A percentile compares a stretch with the other conserved stretches of the same genome.
These are phyloP conservation scores for Coemansia sp. DNA, from an alignment of 192 early-diverging fungal species.

Conservation along the genomic window DNA sequence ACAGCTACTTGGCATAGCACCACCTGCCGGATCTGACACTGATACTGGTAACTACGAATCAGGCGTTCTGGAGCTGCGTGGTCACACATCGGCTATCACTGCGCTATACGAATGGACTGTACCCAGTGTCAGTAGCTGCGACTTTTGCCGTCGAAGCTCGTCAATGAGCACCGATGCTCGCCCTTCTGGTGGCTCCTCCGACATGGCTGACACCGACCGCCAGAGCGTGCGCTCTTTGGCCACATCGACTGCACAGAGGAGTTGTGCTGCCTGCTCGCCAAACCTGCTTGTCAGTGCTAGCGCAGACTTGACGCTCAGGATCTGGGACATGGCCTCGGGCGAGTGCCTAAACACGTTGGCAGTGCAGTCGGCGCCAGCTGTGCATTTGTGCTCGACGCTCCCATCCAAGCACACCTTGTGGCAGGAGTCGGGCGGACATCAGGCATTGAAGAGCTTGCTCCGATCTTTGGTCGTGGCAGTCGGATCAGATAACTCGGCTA, in stretches of 20 bases:
- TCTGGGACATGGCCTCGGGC: constrained; percentile 37
- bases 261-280: not conserved
- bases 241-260: not conserved
- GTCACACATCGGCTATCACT: constrained; percentile 32
- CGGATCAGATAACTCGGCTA: constrained; percentile 39
- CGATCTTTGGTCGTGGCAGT: constrained; percentile 39
- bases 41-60: not conserved
- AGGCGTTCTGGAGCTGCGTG: constrained; percentile 14
- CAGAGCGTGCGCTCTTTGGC: not conserved
- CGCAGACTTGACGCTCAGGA: constrained; percentile 46
- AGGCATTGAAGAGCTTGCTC: constrained; percentile 9
- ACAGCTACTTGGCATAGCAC: constrained; percentile 10
- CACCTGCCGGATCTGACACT: not conserved
- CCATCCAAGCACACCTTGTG: constrained; percentile 20
- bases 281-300: constrained; percentile 46
- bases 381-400: constrained; percentile 17
- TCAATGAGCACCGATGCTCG: not conserved
- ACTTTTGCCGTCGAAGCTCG: constrained; percentile 6
- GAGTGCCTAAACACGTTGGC: constrained; percentile 33
- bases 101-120: constrained; percentile 39
- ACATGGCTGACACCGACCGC: constrained; percentile 2
- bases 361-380: constrained; percentile 42
- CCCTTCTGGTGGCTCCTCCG: not conserved
- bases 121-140: not conserved
- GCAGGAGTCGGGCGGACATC: constrained; percentile 26